phyloP scores from a whole-genome alignment of 73 alveolate species.

The Diophrys appendiculata region DNA sequence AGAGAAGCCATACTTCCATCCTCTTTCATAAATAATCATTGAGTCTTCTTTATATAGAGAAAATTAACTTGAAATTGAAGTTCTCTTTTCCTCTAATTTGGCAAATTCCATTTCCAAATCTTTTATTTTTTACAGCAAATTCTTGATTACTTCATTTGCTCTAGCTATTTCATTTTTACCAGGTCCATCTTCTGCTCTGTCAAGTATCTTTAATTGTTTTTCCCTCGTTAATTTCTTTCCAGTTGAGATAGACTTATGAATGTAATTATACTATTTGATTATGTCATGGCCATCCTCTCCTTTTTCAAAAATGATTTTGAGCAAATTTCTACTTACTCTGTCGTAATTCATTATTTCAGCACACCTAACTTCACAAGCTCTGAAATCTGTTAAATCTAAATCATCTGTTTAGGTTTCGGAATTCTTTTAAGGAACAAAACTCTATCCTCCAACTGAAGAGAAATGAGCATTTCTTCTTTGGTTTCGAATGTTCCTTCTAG shows the following conservation, averaged over 20 bases:
- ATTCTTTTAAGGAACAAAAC: not conserved
- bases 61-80: not conserved
- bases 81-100: not conserved
- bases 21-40: not conserved
- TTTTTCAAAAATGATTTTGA: constrained; percentile 28
- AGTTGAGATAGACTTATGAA: not conserved
- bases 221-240: not conserved
- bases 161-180: not conserved
- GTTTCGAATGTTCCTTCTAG: not conserved
- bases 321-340: constrained; percentile 34
- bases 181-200: not conserved
- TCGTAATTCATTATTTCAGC: constrained; percentile 48
- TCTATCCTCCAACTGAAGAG: not conserved
- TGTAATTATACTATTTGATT: not conserved
- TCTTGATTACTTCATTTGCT: not conserved
- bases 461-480: constrained; percentile 8
- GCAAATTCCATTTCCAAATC: constrained; percentile 1
- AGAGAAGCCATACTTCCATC: constrained; percentile 21
- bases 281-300: not conserved
- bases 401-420: constrained; percentile 35
- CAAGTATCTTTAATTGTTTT: not conserved
- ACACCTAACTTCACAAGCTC: constrained; percentile 10
- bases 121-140: not conserved
- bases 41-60: not conserved
- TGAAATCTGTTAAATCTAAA: constrained; percentile 38